Conservation (phyloP, 2,329 filamentous ascomycete genomes). For the Monosporascus sp. region DNA sequence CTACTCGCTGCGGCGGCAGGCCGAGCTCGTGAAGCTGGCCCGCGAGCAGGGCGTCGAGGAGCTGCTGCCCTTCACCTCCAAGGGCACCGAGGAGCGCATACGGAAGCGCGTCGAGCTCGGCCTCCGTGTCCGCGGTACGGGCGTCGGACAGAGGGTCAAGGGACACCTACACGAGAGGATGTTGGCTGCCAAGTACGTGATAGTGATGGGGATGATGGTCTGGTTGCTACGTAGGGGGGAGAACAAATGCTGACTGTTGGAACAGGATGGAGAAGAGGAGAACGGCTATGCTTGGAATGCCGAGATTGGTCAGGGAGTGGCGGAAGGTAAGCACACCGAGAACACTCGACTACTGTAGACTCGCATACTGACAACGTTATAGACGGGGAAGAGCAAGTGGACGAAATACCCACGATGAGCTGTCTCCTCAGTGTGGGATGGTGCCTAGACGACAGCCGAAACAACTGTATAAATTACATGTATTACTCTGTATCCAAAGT, state of each 20-base stretch:
- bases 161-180: conserved; percentile 89
- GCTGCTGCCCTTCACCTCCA: conserved; percentile 69
- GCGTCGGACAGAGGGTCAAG: conserved; percentile 89
- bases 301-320: conserved; percentile 85
- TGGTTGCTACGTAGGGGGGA: background rate
- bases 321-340: conserved; percentile 64
- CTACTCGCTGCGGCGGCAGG: conserved; percentile 81
- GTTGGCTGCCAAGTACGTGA: conserved; percentile 64
- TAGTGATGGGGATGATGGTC: background rate
- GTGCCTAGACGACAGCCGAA: conserved; percentile 6
- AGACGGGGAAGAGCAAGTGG: conserved; percentile 53
- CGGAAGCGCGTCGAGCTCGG: conserved; percentile 71
- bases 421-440: conserved; percentile 7
- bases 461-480: conserved; percentile 22
- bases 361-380: background rate
- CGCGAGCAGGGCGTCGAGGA: conserved; percentile 72
- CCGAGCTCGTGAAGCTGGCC: conserved; percentile 84
- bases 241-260: conserved; percentile 24
- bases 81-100: conserved; percentile 68
- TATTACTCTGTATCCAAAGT: conserved; percentile 15
- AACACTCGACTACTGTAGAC: background rate
- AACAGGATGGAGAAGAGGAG: conserved; percentile 76
- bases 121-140: conserved; percentile 83
- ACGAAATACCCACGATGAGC: conserved; percentile 52
- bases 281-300: conserved; percentile 93